Evolutionary conservation across 2,329 filamentous ascomycete genomes (phyloP).

Genomic region (Lasiodiplodia sp.): DNA sequence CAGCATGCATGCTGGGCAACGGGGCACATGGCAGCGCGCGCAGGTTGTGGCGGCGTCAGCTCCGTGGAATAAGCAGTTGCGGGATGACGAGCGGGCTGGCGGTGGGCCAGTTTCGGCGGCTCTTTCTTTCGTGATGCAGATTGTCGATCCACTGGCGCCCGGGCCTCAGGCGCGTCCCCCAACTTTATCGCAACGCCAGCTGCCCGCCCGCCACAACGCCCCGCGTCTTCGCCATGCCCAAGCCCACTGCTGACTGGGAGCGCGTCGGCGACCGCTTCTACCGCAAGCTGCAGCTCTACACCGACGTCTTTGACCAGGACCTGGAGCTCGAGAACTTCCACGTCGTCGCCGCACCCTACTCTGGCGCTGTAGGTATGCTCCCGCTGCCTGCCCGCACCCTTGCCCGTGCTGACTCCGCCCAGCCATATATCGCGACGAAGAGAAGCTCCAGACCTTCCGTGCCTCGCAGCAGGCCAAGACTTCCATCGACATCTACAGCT

Average conservation of each 20-base stretch:
- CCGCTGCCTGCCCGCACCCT: conserved; percentile 31
- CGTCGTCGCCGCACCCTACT: conserved; percentile 89
- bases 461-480: conserved; percentile 76
- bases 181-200: conserved; percentile 24
- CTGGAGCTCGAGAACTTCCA: conserved; percentile 95
- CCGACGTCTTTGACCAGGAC: conserved; percentile 89
- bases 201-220: neutral
- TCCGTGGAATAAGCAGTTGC: neutral
- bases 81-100: neutral
- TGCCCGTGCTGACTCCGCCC: conserved; percentile 10
- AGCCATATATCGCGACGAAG: conserved; percentile 87
- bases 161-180: conserved; percentile 13
- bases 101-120: neutral
- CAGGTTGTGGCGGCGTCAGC: conserved; percentile 4
- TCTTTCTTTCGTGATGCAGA: conserved; percentile 2
- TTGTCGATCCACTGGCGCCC: neutral
- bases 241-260: conserved; percentile 90
- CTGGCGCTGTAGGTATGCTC: conserved; percentile 82
- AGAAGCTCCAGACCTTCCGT: conserved; percentile 80
- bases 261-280: conserved; percentile 93
- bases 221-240: conserved; percentile 39
- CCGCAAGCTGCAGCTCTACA: conserved; percentile 92
- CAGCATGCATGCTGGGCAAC: neutral
- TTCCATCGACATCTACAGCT: conserved; percentile 93
- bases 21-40: conserved; percentile 5